Evolutionary conservation across 208 protist genomes (phyloP), one percentile per base, ranked within the genome.

Genomic region (Leishmania tropica): DNA sequence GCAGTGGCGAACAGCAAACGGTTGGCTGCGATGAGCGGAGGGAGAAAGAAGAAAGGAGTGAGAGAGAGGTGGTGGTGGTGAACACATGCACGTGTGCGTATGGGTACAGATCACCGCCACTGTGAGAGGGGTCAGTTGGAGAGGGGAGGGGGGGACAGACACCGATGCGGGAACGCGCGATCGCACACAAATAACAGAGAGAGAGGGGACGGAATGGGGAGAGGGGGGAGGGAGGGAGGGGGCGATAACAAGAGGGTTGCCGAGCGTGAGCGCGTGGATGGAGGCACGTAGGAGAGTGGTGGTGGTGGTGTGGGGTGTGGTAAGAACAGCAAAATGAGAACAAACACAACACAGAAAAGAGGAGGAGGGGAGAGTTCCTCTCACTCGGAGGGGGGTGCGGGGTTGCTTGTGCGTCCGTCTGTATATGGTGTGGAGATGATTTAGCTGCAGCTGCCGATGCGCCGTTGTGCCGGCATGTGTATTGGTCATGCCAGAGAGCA

Each of bases 321-420:
- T 53, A 40, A 45, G 15, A 76, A 56, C 45, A 76, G 56, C 40
- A 76, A 76, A 76, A 76, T 35, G 47, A 76, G 21, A 76, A 75
- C 1, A 58, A 76, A 19, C 7, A 76, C 24, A 64, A 64, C 58
- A 15, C 58, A 64, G 11, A 64, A 5, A 31, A 35, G 58, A 64
- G 28, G 58, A 37, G 62, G 62, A 68, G 4, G 13, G 60, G n/a
- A n/a, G 40, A 15, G 67, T 72, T 72, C 67, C 67, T 42, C 65
- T 11, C 21, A 24, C 31, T 2, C 40, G 13, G 28, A 7, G 19
- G n/a, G 21, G 24, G 31, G 67, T n/a, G 8, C 24, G 71, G 3
- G 28, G n/a, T 35, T 35, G 47, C 17, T 53, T 56, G 71, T 75
- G 71, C 15, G 68, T 73, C 4, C 24, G 40, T 73, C 17, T 73